These are phyloP conservation scores for Vanilla planifolia DNA, from an alignment of 106 monocot species.

Conservation along the genomic window DNA sequence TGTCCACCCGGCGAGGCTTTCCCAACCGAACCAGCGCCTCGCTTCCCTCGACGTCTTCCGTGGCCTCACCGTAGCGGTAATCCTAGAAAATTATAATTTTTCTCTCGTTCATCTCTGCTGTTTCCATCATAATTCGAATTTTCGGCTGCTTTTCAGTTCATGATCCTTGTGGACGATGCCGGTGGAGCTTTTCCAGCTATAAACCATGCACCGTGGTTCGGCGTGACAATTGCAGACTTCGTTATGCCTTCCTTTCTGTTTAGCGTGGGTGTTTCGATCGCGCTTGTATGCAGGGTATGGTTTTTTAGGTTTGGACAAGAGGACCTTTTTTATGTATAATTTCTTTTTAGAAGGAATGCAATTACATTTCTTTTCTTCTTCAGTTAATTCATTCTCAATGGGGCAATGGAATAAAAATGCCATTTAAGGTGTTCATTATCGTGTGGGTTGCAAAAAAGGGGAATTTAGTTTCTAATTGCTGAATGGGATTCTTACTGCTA, in stretches of 20 bases:
- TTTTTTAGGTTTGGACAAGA: too few species aligned
- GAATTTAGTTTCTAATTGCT: too few species aligned
- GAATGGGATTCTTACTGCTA: too few species aligned
- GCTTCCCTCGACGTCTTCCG: conserved; percentile 94
- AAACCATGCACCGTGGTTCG: conserved; percentile 88
- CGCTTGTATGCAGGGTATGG: conserved; percentile 74
- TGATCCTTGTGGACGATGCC: conserved; percentile 92
- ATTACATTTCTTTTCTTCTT: too few species aligned
- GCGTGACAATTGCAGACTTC: conserved; percentile 82
- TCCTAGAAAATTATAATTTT: neutral
- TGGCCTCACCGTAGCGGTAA: conserved; percentile 81
- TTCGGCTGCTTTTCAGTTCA: conserved; percentile 38
- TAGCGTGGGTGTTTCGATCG: conserved; percentile 70
- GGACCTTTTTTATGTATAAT: too few species aligned
- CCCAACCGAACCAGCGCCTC: conserved; percentile 28
- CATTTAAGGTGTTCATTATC: too few species aligned
- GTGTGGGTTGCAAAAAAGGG: too few species aligned
- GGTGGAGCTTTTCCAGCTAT: conserved; percentile 82
- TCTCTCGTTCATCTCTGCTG: neutral
- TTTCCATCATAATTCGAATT: neutral
- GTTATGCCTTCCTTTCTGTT: conserved; percentile 96
- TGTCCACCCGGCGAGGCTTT: neutral
- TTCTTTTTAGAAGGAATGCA: too few species aligned
- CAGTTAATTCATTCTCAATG: too few species aligned
- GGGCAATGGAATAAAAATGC: too few species aligned